Evolutionary conservation across 768 basidiomycete genomes (phyloP).

Genomic region (Serpula lacrymans): DNA sequence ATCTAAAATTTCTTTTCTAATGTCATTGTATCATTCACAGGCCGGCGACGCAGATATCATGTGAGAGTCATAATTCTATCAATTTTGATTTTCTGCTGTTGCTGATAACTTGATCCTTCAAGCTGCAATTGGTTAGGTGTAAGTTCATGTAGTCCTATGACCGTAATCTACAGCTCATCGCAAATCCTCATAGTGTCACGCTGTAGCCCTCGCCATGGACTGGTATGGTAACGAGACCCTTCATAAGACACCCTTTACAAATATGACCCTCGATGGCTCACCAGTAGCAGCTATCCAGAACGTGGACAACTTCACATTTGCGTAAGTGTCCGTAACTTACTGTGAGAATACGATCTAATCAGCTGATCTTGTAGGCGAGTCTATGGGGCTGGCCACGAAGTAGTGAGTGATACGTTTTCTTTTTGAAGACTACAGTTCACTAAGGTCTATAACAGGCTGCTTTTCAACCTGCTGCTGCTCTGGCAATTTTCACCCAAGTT

Average conservation of each 20-base stretch:
- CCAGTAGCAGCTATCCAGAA: conserved; percentile 60
- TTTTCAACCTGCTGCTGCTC: conserved; percentile 55
- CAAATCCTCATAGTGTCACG: conserved; percentile 20
- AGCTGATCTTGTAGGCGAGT: conserved; percentile 39
- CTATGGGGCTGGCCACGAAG: conserved; percentile 58
- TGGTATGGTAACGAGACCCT: conserved; percentile 43
- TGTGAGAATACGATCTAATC: neutral
- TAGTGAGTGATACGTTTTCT: conserved; percentile 38
- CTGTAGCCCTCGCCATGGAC: conserved; percentile 41
- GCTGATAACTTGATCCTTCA: no score
- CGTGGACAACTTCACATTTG: conserved; percentile 65
- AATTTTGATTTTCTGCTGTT: neutral
- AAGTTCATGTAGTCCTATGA: conserved; percentile 8
- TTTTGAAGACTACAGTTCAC: neutral
- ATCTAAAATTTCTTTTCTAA: no score
- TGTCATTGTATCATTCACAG: no score
- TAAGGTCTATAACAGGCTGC: conserved; percentile 42
- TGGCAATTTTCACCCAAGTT: conserved; percentile 59
- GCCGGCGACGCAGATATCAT: no score
- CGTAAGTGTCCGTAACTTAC: conserved; percentile 37
- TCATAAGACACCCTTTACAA: conserved; percentile 39
- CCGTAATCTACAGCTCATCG: neutral
- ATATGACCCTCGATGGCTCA: conserved; percentile 53
- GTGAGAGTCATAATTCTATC: no score
- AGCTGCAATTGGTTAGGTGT: conserved; percentile 32